These are phyloP conservation scores for Eucalyptus cloeziana DNA, from an alignment of 345 rosid genomes.

Conservation along the genomic window DNA sequence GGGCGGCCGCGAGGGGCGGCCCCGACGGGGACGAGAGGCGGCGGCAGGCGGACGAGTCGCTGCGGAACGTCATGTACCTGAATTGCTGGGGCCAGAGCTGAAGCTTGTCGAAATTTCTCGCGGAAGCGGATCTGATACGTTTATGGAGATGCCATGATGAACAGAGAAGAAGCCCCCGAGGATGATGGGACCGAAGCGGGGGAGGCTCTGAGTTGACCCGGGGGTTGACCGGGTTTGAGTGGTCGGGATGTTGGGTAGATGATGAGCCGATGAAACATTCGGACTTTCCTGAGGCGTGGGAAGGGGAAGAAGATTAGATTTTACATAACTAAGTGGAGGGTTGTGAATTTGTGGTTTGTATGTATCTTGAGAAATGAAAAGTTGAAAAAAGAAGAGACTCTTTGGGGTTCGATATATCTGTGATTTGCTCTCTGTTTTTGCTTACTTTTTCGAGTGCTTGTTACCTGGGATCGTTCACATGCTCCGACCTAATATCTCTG, in stretches of 20 bases:
- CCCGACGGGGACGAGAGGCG: not conserved
- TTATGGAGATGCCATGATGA: not conserved
- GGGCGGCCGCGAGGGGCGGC: not conserved
- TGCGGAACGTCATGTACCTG: constrained; percentile 75
- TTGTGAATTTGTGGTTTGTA: not conserved
- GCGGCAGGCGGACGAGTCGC: constrained; percentile 48
- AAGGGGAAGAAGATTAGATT: not conserved
- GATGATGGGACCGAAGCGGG: not conserved
- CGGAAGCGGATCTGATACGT: not conserved
- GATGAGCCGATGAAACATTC: not conserved
- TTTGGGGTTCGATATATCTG: not conserved
- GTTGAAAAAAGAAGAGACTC: not conserved
- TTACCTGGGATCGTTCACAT: not conserved
- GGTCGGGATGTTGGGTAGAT: not conserved
- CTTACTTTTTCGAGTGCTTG: too few species aligned
- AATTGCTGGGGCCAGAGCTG: constrained; percentile 85
- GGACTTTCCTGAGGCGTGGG: not conserved
- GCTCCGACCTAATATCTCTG: not conserved
- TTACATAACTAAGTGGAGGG: not conserved
- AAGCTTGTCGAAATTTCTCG: not conserved
- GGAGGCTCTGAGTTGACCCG: not conserved
- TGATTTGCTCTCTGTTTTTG: not conserved
- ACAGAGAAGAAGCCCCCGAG: not conserved
- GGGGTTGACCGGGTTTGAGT: not conserved
- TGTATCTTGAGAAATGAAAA: not conserved